Evolutionary conservation across 306 rosid genomes (phyloP).

Genomic region (Fagus sylvatica): DNA sequence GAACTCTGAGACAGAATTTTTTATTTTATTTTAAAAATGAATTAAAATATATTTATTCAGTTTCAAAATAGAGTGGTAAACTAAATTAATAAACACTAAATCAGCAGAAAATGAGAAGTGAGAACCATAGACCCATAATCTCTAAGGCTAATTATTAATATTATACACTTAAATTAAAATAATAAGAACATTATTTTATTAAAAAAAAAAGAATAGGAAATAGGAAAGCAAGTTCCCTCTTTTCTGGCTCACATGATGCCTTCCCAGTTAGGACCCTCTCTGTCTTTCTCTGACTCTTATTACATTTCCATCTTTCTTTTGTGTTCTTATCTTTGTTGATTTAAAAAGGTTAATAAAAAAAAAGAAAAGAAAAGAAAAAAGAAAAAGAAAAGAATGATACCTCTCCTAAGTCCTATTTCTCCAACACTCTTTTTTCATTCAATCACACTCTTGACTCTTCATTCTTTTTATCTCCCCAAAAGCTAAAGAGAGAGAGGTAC

Average conservation of each 20-base stretch:
- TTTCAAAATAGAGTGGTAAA: too few relatives aligned
- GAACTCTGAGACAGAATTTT: too few relatives aligned
- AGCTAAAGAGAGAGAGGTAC: background rate
- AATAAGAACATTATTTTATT: background rate
- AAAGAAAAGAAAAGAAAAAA: background rate
- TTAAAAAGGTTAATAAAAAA: background rate
- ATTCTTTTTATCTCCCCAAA: too few relatives aligned
- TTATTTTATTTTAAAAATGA: background rate
- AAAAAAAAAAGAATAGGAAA: slow-evolving; percentile 16
- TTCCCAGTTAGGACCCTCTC: slow-evolving; percentile 37
- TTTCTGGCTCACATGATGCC: slow-evolving; percentile 55
- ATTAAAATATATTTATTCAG: background rate
- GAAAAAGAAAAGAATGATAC: background rate
- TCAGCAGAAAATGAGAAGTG: too few relatives aligned
- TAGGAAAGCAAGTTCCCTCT: slow-evolving; percentile 40
- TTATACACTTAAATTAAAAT: background rate
- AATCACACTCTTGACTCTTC: background rate
- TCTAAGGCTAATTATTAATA: too few relatives aligned
- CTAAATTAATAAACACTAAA: too few relatives aligned
- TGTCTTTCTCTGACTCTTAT: slow-evolving; percentile 24
- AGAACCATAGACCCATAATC: too few relatives aligned
- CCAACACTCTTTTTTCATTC: background rate
- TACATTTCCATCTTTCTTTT: slow-evolving; percentile 12
- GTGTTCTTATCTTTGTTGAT: slow-evolving; percentile 23
- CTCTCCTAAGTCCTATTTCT: background rate